These are phyloP conservation scores for Paracamarosporium sp. DNA, from an alignment of 2,329 filamentous ascomycete species.

Conservation along the genomic window DNA sequence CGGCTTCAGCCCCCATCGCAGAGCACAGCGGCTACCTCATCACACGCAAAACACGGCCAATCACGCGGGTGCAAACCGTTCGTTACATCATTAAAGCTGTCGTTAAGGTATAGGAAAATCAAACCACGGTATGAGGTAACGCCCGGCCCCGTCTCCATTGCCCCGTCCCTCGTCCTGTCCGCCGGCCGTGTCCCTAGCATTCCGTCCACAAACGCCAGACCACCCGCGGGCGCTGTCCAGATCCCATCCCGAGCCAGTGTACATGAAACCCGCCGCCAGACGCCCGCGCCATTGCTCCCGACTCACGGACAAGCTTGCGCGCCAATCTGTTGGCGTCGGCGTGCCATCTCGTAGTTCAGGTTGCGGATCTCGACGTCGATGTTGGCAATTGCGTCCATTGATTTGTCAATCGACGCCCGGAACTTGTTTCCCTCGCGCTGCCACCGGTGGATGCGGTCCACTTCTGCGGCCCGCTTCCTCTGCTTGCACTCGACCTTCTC, in stretches of 20 bases:
- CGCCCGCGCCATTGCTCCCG: conserved; percentile 31
- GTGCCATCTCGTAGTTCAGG: conserved; percentile 63
- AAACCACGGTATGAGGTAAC: conserved; percentile 47
- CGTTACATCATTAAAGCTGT: conserved; percentile 42
- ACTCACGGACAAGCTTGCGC: conserved; percentile 43
- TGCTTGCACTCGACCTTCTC: conserved; percentile 87
- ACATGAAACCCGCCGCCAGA: conserved; percentile 45
- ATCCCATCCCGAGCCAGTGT: conserved; percentile 33
- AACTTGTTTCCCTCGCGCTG: conserved; percentile 69
- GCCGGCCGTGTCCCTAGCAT: conserved; percentile 39
- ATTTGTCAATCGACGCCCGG: conserved; percentile 68
- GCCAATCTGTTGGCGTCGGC: conserved; percentile 39
- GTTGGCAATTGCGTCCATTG: conserved; percentile 74
- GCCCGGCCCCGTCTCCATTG: conserved; percentile 35
- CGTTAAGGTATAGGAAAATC: conserved; percentile 35
- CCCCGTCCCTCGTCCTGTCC: conserved; percentile 34
- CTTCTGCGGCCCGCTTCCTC: conserved; percentile 76
- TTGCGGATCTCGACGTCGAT: conserved; percentile 73
- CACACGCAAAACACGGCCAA: conserved; percentile 37
- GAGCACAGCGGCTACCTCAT: conserved; percentile 48
- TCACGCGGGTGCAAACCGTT: conserved; percentile 33
- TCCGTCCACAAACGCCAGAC: conserved; percentile 31
- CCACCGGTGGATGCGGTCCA: conserved; percentile 79
- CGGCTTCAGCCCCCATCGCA: conserved; percentile 44
- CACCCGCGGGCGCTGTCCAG: conserved; percentile 42